Conservation (phyloP, 768 basidiomycete species). For the Russula earlei region DNA sequence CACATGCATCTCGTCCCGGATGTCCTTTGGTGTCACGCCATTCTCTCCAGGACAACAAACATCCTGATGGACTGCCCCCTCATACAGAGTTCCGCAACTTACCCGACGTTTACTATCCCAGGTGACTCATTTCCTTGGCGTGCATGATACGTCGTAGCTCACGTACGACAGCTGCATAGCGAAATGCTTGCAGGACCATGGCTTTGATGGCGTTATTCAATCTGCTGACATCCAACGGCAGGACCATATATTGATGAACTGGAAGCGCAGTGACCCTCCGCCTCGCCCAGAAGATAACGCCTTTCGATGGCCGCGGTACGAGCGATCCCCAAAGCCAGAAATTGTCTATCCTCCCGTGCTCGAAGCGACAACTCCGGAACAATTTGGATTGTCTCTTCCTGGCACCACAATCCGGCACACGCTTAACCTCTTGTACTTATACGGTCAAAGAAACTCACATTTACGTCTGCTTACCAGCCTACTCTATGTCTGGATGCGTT, state of each 20-base stretch:
- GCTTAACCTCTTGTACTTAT: slow-evolving; percentile 3
- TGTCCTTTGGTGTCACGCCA: not conserved
- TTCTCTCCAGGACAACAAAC: not conserved
- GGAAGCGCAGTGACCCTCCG: slow-evolving; percentile 6
- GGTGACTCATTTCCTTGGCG: not conserved
- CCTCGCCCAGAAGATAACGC: not conserved
- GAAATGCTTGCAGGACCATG: slow-evolving; percentile 3
- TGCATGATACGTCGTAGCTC: not conserved
- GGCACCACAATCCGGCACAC: slow-evolving; percentile 5
- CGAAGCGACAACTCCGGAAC: slow-evolving; percentile 9
- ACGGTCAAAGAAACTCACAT: not conserved
- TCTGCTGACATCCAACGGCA: slow-evolving; percentile 7
- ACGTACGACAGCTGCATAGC: slow-evolving; percentile 9
- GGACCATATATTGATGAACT: not conserved
- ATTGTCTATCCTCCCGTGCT: slow-evolving; percentile 14
- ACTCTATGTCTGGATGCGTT: slow-evolving; percentile 17
- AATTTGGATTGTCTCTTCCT: slow-evolving; percentile 14
- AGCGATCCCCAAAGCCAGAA: slow-evolving; percentile 1
- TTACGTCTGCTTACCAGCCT: slow-evolving; percentile 2
- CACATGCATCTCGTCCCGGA: not conserved
- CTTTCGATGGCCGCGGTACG: slow-evolving; percentile 15
- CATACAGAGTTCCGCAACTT: not conserved
- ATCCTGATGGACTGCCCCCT: not conserved
- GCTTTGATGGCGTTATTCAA: slow-evolving; percentile 17
- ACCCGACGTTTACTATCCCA: slow-evolving; percentile 14